These are phyloP conservation scores for Gaertneriomyces semiglobifer DNA, from an alignment of 192 early-diverging fungal genomes.

Conservation along the genomic window DNA sequence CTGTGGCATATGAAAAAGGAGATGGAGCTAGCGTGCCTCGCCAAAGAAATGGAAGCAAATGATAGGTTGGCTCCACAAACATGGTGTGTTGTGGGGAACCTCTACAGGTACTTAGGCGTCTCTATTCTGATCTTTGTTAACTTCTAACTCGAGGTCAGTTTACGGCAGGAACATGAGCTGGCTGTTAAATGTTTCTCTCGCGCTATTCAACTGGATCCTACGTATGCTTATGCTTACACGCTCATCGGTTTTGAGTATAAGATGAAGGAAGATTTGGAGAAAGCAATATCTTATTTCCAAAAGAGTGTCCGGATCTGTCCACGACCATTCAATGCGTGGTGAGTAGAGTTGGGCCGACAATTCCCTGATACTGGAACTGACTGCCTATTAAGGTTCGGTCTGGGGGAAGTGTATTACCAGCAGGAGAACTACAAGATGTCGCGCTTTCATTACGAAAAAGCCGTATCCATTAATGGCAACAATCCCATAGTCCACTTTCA, in stretches of 20 bases:
- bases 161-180: constrained; percentile 69
- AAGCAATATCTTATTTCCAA: constrained; percentile 70
- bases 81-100: constrained; percentile 61
- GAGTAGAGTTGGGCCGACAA: constrained; percentile 21
- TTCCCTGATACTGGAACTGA: not conserved
- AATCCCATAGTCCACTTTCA: constrained; percentile 71
- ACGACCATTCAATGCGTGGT: constrained; percentile 85
- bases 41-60: constrained; percentile 65
- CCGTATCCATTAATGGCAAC: constrained; percentile 67
- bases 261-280: constrained; percentile 68
- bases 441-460: constrained; percentile 68
- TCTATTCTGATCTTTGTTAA: no score
- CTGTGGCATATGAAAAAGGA: constrained; percentile 83
- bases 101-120: constrained; percentile 29
- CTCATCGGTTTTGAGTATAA: constrained; percentile 80
- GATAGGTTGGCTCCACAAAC: constrained; percentile 72
- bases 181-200: constrained; percentile 76
- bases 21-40: constrained; percentile 67
- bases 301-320: constrained; percentile 66
- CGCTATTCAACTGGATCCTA: constrained; percentile 66
- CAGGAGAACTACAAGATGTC: constrained; percentile 72
- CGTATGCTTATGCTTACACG: constrained; percentile 77
- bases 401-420: constrained; percentile 68
- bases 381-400: constrained; percentile 59
- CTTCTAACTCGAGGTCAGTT: constrained; percentile 35